These are phyloP conservation scores for Aspergillus eucalypticola DNA, from an alignment of 2,329 filamentous ascomycete species.

Conservation along the genomic window DNA sequence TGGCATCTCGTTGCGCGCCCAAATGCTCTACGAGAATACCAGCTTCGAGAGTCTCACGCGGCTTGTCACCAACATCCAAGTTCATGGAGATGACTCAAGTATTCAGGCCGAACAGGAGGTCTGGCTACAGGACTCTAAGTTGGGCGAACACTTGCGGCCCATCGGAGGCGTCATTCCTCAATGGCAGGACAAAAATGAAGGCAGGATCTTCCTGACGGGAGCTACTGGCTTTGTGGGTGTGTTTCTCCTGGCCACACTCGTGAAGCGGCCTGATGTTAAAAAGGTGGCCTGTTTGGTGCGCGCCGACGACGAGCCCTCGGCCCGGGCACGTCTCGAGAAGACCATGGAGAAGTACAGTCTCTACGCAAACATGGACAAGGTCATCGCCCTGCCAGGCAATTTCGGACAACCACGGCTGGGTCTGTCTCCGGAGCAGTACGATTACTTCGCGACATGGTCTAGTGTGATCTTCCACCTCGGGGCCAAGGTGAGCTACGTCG, in stretches of 20 bases:
- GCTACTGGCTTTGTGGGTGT: slow-evolving; percentile 81
- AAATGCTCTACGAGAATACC: slow-evolving; percentile 25
- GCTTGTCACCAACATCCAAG: slow-evolving; percentile 9
- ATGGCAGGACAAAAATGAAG: slow-evolving; percentile 16
- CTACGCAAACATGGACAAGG: slow-evolving; percentile 12
- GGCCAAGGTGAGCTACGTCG: slow-evolving; percentile 71
- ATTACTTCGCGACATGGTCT: slow-evolving; percentile 56
- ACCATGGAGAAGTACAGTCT: slow-evolving; percentile 15
- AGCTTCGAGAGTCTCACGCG: slow-evolving; percentile 13
- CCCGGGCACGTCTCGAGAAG: slow-evolving; percentile 8
- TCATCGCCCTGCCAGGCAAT: slow-evolving; percentile 54
- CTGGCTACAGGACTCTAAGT: slow-evolving; percentile 22
- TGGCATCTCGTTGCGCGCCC: slow-evolving; percentile 15
- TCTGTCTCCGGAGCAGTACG: slow-evolving; percentile 13
- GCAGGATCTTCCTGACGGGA: slow-evolving; percentile 70
- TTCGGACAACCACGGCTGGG: slow-evolving; percentile 66
- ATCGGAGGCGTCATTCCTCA: neutral
- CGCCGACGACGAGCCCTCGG: slow-evolving; percentile 52
- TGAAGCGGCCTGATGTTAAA: slow-evolving; percentile 53
- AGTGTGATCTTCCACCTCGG: slow-evolving; percentile 78
- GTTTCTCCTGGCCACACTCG: slow-evolving; percentile 69
- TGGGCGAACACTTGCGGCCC: slow-evolving; percentile 8
- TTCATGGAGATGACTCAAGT: neutral
- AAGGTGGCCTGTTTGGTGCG: slow-evolving; percentile 73
- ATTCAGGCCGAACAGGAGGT: slow-evolving; percentile 16